Base-by-base conservation (phyloP, 805 yeast species). In the Yamadazyma nakazawae region DNA sequence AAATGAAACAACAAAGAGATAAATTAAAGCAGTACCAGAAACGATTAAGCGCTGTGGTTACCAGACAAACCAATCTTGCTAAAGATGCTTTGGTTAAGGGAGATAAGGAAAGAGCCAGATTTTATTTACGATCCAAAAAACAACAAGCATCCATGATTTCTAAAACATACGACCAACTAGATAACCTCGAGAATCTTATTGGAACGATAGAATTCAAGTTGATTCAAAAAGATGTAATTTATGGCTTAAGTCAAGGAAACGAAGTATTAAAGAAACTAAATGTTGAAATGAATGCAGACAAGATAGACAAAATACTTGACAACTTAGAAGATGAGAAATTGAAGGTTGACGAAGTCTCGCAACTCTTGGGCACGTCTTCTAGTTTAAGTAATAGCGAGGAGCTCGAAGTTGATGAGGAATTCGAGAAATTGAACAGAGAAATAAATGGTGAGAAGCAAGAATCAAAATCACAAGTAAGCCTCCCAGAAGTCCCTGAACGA, bases 1-100 rank as follows among this genome's bases (percentile, higher is more conserved):
- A 91, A 59, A 74, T 94, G 55, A 94, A 94, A 62, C 70, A 86
- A 34, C 97, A 95, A 56, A 74, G 97, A 50, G 99, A 94, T 65
- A 84, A 84, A 52, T 74, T 94, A 18, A 79, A 79, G 54, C 87
- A 85, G 62, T 87, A 90, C 53, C 86, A 82, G 56, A 69, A 69
- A 39, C 79, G 80, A 49, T 76, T 91, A 32, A 70, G 72, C 25
- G 63, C 66, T 0, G 77, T 88, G 3, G 76, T 88, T 14, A 72
- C 70, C 10, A 70, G 79, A 30, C 97, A 94, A 63, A 72, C 72
- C 1, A 70, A 70, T 37, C 62, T 84, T 12, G 94, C 94, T 17
- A 72, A 70, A 46, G 69, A 74, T 52, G 79, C 83, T 16, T 58
- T 86, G 4, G 70, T 64, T 13, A 60, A 70, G 14, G 79, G 81